Conservation (phyloP, 1,284 basidiomycete species). For the Leccinum subfulvum region DNA sequence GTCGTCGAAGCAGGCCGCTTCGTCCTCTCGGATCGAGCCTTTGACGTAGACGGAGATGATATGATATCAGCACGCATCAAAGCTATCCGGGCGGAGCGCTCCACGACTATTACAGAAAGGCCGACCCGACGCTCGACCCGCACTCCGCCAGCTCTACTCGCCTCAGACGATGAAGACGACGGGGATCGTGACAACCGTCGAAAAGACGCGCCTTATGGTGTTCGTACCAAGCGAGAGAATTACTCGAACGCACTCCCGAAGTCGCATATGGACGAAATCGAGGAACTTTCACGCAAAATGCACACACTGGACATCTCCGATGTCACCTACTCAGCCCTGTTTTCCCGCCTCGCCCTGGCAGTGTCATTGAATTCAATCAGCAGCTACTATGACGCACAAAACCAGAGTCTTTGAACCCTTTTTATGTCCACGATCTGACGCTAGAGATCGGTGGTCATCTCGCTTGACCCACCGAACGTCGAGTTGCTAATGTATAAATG, state of each 20-base stretch:
- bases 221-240: not conserved
- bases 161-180: not conserved
- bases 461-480: conserved; percentile 35
- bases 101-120: not conserved
- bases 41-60: not conserved
- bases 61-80: not conserved
- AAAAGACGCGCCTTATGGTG: not conserved
- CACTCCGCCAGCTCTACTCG: not conserved
- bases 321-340: not conserved
- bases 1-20: not conserved
- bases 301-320: not conserved
- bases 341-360: not conserved
- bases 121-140: not conserved
- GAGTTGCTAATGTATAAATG: conserved; percentile 44
- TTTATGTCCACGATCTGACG: too few relatives aligned
- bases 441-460: too few relatives aligned
- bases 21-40: not conserved
- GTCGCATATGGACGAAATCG: not conserved
- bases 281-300: not conserved
- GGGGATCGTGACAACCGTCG: not conserved
- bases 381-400: not conserved
- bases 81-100: not conserved
- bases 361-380: not conserved
- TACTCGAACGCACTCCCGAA: not conserved
- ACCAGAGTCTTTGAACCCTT: conserved; percentile 14